A percentile compares a stretch with the other conserved stretches of the same genome.
Conservation (phyloP, 345 rosid species). For the Aethionema arabicum region DNA sequence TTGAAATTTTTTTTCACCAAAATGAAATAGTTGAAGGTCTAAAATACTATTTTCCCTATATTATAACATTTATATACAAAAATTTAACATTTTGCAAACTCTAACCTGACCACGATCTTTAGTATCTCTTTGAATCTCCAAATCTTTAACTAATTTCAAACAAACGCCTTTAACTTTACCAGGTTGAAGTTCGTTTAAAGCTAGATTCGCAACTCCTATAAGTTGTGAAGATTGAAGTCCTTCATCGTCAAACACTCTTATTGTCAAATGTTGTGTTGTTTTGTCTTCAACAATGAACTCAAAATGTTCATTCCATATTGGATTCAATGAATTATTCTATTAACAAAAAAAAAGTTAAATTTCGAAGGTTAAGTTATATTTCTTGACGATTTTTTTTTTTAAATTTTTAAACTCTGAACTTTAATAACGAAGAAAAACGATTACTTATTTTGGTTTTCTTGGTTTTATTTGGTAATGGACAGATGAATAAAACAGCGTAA, state of each 20-base stretch:
- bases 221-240: conserved; percentile 83
- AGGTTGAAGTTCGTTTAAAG: conserved; percentile 58
- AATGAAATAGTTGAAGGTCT: too few relatives aligned
- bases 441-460: conserved; percentile 69
- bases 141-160: conserved; percentile 81
- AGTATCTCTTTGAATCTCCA: conserved; percentile 77
- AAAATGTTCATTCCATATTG: conserved; percentile 91
- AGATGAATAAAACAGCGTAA: conserved; percentile 64
- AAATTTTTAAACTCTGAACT: too few relatives aligned
- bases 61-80: too few relatives aligned
- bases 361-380: too few relatives aligned
- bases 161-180: conserved; percentile 86
- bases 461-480: conserved; percentile 69
- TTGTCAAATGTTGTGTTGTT: conserved; percentile 71
- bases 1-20: too few relatives aligned
- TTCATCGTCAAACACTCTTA: conserved; percentile 84
- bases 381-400: too few relatives aligned
- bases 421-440: neutral
- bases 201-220: conserved; percentile 68
- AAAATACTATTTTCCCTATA: too few relatives aligned
- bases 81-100: neutral
- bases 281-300: conserved; percentile 79
- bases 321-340: conserved; percentile 80
- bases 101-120: conserved; percentile 83
- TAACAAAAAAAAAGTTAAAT: neutral